These are phyloP conservation scores for Danielia oregonensis DNA, from an alignment of 805 yeast genomes.

Conservation along the genomic window DNA sequence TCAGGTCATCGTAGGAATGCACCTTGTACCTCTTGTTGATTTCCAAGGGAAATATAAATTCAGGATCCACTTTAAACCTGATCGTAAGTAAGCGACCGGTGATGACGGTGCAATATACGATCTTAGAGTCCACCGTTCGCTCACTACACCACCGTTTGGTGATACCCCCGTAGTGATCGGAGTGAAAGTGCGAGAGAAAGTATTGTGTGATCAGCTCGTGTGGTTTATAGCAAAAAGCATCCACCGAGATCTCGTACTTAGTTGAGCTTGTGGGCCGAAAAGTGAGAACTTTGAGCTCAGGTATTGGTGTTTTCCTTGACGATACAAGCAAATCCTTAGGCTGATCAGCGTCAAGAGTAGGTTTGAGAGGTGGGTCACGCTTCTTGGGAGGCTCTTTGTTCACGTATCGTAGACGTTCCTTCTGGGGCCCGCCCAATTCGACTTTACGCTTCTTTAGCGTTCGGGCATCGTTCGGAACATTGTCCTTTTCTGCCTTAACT, in stretches of 20 bases:
- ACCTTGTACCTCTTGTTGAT: constrained; percentile 40
- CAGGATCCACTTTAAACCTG: constrained; percentile 53
- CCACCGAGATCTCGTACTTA: constrained; percentile 50
- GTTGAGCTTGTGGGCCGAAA: constrained; percentile 27
- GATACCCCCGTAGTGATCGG: constrained; percentile 92
- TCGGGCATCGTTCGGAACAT: too few species aligned
- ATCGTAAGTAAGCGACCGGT: constrained; percentile 57
- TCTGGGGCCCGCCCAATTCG: constrained; percentile 9
- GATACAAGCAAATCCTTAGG: constrained; percentile 10
- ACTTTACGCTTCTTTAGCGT: constrained; percentile 5
- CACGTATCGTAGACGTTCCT: constrained; percentile 9
- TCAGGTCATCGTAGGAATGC: constrained; percentile 9
- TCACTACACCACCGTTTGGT: constrained; percentile 65
- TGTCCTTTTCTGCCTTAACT: not conserved
- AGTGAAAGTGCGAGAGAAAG: constrained; percentile 80
- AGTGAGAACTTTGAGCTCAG: constrained; percentile 49
- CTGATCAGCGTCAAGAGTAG: constrained; percentile 16
- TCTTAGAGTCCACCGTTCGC: constrained; percentile 46
- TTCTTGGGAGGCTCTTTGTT: constrained; percentile 8
- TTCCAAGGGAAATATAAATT: constrained; percentile 38
- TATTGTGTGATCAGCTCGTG: constrained; percentile 47
- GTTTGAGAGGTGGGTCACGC: not conserved
- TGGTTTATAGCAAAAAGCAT: constrained; percentile 57
- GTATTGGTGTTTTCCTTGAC: constrained; percentile 36
- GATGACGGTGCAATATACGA: constrained; percentile 66